Base-by-base conservation (phyloP, 2,329 filamentous ascomycete species). In the Colletotrichum lini region DNA sequence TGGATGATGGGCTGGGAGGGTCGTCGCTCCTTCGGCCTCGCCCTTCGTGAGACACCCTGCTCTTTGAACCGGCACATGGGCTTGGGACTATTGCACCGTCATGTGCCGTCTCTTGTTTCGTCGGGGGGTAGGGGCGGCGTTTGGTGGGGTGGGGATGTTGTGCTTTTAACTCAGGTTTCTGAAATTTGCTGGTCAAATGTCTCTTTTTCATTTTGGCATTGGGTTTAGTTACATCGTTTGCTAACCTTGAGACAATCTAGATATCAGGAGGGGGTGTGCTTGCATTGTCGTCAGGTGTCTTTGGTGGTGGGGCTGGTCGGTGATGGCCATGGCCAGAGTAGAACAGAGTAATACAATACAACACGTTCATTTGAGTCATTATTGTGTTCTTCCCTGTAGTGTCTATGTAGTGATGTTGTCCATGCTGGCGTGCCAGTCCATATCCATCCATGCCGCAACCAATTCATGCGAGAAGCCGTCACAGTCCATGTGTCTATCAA, bases 101-200 rank as follows among this genome's bases (percentile, higher is more conserved):
- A 82, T 78, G 78, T 82, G 80, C 77, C 72, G 60, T 71, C 56
- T 26, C 52, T 61, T 45, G 62, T 50, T 53, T 50, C 23, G 67
- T 65, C 64, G 64, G 60, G 63, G 67, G 57, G 45, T 38, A 57
- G 67, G 71, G 63, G 67, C 73, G 76, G 77, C 75, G 75, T 74
- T 75, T 70, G 80, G 78, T 77, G 80, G 76, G 78, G 78, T 82
- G 75, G 75, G 69, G 65, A 72, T 68, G 83, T 84, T 76, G 80
- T 84, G 82, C 82, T 84, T 84, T 82, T 82, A 84, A 79, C 76
- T 73, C 78, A 81, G 82, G 82, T 84, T 84, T 84, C 82, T 84
- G 82, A 84, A 73, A 75, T 76, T 76, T 77, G 73, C 30, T 35
- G 40, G 65, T 65, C 50, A n/a, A 30, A 2, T 26, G 5, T 10